Conservation (phyloP, 2,329 filamentous ascomycete species). For the Exutisphaerella laricina region DNA sequence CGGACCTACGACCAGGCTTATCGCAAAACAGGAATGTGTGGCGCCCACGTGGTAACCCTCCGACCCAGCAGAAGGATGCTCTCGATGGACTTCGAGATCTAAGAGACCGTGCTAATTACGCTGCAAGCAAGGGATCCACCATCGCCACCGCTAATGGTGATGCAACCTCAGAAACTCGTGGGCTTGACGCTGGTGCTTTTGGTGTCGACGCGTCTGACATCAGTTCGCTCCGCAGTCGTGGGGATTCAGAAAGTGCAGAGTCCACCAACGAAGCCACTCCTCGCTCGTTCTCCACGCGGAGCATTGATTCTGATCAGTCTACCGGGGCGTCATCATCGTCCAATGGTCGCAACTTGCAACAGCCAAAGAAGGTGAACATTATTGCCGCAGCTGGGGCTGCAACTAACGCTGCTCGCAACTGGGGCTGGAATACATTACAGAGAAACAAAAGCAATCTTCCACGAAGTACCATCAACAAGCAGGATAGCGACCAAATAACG, state of each 20-base stretch:
- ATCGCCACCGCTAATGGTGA: background rate
- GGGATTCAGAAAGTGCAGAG: constrained; percentile 7
- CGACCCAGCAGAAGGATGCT: constrained; percentile 23
- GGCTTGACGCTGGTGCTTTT: background rate
- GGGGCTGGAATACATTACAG: constrained; percentile 30
- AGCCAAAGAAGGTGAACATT: constrained; percentile 24
- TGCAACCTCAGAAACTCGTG: background rate
- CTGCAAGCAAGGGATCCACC: background rate
- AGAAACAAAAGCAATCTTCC: constrained; percentile 14
- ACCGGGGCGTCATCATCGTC: constrained; percentile 11
- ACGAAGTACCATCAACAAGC: constrained; percentile 38
- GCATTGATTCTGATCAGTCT: constrained; percentile 13
- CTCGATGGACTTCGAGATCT: constrained; percentile 29
- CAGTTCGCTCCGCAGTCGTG: constrained; percentile 1
- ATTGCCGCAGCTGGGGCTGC: constrained; percentile 32
- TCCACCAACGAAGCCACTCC: constrained; percentile 8
- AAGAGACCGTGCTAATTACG: constrained; percentile 18
- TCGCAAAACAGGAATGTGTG: constrained; percentile 14
- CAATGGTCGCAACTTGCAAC: constrained; percentile 4
- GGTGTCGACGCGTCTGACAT: constrained; percentile 1
- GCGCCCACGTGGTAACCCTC: constrained; percentile 11
- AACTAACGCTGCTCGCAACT: constrained; percentile 29
- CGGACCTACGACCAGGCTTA: constrained; percentile 13
- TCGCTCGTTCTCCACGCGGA: constrained; percentile 15
- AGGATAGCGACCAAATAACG: background rate